A percentile compares a stretch with the other conserved stretches of the same genome.
Conservation (phyloP, 148 eudicot genomes). For the Rhododendron vialii region DNA sequence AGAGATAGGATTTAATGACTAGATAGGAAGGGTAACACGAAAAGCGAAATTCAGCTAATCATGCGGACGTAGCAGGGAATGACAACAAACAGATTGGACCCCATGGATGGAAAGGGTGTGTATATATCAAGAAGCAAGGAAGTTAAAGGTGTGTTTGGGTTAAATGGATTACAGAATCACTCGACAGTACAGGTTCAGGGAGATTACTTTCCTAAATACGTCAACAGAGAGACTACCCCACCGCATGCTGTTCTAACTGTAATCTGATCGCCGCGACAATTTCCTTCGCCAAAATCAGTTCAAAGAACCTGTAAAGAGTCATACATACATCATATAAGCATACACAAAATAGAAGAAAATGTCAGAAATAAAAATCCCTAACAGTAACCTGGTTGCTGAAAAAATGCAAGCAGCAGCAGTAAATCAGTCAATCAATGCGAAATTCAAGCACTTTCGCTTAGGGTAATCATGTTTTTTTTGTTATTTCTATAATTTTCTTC, state of each 20-base stretch:
- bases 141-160: not conserved
- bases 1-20: not conserved
- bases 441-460: not conserved
- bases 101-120: conserved; percentile 38
- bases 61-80: conserved; percentile 65
- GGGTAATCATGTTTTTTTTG: not conserved
- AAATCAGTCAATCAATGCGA: not conserved
- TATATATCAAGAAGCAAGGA: not conserved
- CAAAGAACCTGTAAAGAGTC: conserved; percentile 27
- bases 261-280: conserved; percentile 23
- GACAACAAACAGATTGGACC: conserved; percentile 67
- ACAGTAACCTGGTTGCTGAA: not conserved
- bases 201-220: conserved; percentile 65
- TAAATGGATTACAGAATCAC: conserved; percentile 62
- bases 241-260: conserved; percentile 58
- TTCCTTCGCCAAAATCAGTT: not conserved
- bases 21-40: not conserved
- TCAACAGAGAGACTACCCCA: conserved; percentile 73
- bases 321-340: not conserved
- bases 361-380: not conserved
- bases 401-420: not conserved
- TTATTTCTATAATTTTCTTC: not conserved
- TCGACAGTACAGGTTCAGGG: conserved; percentile 73
- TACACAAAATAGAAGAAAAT: not conserved
- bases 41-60: conserved; percentile 58